Evolutionary conservation across 2,329 filamentous ascomycete species (phyloP), one percentile per base, ranked within the genome.

Genomic region (Gnomoniopsis sp.): DNA sequence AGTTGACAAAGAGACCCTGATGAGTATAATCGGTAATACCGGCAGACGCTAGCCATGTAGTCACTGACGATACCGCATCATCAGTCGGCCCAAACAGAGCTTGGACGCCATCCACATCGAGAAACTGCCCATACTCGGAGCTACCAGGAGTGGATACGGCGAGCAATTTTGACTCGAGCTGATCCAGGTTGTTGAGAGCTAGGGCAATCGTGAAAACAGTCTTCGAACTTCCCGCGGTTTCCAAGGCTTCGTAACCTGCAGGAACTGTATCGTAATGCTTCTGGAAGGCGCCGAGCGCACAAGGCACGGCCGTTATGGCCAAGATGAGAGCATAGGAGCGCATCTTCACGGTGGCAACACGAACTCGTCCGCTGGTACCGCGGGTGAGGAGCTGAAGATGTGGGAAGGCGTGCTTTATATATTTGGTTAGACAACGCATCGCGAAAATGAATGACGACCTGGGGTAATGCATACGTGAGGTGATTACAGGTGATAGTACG

Each of bases 181-280:
- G 44, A 19, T 47, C 44, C 17, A 47, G 6, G 44, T 47, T 47
- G 44, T 22, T 47, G 56, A 67, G 59, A 14, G 63, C 55, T 46
- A 71, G 64, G 3, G 63, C 65, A 33, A 71, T 64, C 14, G 67
- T 66, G 22, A 69, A 66, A 55, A 57, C 60, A 49, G 60, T 62
- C 3, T 61, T 51, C 38, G 36, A 41, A 34, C 30, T 51, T 48
- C 21, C 44, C 17, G 44, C 4, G 44, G 44, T 47, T 6, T 22
- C 17, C n/a, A 47, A 17, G n/a, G 44, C 17, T 22, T 19, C 44
- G n/a, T 47, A 47, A 19, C 17, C 44, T 19, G 44, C 19, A 22
- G 44, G 44, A 22, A 47, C 44, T 22, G 17, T 19, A 14, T 19
- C 44, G 21, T 19, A 47, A 22, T 47, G 44, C n/a, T 23, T 15